Base-by-base conservation (phyloP, 345 rosid genomes). In the Acer campestre region DNA sequence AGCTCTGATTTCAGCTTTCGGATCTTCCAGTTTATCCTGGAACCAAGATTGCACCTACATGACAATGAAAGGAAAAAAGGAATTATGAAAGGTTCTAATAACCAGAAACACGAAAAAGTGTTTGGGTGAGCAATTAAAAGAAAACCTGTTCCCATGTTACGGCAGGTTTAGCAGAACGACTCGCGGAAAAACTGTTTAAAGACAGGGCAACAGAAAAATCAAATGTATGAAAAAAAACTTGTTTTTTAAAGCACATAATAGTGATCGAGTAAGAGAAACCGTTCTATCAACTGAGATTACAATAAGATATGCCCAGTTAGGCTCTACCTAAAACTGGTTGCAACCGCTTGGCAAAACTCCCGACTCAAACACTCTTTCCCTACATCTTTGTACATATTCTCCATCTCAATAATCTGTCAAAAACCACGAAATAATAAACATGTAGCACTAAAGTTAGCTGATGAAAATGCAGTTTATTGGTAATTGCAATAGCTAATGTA, bases 41-140 rank as follows among this genome's bases (percentile, higher is more conserved):
- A 94, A 92, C 95, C 97, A 94, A 76, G 68, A 78, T 53, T 82
- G 86, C 71, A 92, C 96, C 98, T 92, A 78, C 12, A 75, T 78
- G 55, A 69, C 48, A 48, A 75, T 73, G 75, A 42, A 68, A 82
- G 1, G 29, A 67, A 77, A 74, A 71, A 14, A 67, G 3, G 42
- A 62, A 66, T 61, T 51, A 44, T 55, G 10, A 68, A 31, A 29
- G n/a, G 27, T 3, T n/a, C 53, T 72, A n/a, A 29, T 13, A 74
- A 67, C 7, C 10, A 20, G 4, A 56, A 18, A 68, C 13, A 61
- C n/a, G 25, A 66, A 59, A 20, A n/a, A 22, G 63, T 18, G 18
- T 9, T 23, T 13, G 10, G 67, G 49, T n/a, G 14, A 49, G 70
- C 2, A 51, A 61, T 35, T 4, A 62, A 40, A 66, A 17, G 48